Evolutionary conservation across 2,329 filamentous ascomycete species (phyloP).

Genomic region (Raffaelea albimanens): DNA sequence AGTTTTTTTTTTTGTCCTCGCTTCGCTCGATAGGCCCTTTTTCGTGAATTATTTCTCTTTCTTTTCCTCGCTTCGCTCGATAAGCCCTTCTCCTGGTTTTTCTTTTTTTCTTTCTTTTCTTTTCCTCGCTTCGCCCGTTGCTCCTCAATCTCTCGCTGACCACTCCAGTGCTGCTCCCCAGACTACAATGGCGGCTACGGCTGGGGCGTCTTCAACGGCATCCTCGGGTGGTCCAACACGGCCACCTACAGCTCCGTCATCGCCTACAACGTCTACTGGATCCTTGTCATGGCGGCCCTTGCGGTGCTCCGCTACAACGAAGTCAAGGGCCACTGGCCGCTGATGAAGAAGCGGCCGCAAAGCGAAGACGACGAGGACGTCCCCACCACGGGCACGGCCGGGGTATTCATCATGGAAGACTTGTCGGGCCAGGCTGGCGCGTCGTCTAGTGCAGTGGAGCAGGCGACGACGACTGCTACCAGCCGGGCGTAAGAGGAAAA

Average conservation of each 20-base stretch:
- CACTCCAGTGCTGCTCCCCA: conserved; percentile 44
- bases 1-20: neutral
- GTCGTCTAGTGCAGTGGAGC: too few relatives aligned
- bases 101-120: neutral
- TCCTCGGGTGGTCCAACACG: conserved; percentile 82
- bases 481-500: too few relatives aligned
- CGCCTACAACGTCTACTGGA: conserved; percentile 86
- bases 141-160: neutral
- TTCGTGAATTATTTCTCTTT: neutral
- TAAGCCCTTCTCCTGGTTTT: too few relatives aligned
- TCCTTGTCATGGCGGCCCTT: conserved; percentile 44
- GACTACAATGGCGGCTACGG: conserved; percentile 64
- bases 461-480: too few relatives aligned
- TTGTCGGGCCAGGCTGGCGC: too few relatives aligned
- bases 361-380: too few relatives aligned
- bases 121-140: neutral
- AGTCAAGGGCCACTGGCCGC: conserved; percentile 37
- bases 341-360: conserved; percentile 13
- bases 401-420: too few relatives aligned
- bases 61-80: too few relatives aligned
- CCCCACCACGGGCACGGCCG: too few relatives aligned
- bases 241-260: conserved; percentile 83
- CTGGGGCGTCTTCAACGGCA: conserved; percentile 81
- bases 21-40: neutral
- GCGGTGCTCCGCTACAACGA: conserved; percentile 56